These are phyloP conservation scores for Saccharomyces paradoxus DNA, from an alignment of 805 yeast species.

Conservation along the genomic window DNA sequence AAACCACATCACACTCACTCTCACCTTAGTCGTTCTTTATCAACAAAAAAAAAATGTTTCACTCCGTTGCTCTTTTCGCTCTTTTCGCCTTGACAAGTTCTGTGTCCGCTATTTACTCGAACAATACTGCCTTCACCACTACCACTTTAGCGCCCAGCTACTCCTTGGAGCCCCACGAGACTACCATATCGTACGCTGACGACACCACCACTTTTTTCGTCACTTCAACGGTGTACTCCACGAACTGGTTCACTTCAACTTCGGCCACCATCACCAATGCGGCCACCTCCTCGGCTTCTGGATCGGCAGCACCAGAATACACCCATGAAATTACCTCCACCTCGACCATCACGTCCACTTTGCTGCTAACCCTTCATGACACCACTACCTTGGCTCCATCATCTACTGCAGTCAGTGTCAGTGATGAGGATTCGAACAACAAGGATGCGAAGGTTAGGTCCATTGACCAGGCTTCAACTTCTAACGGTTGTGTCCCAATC, in stretches of 20 bases:
- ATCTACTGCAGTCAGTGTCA: background rate
- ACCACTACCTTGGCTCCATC: background rate
- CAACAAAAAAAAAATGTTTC: background rate
- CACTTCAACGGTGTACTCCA: conserved; percentile 18
- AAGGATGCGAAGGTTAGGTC: background rate
- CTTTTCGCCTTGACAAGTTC: conserved; percentile 3
- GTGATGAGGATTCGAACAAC: background rate
- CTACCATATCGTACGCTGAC: conserved; percentile 16
- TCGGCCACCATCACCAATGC: background rate
- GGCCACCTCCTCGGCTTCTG: background rate
- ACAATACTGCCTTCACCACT: conserved; percentile 8
- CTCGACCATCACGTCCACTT: conserved; percentile 17
- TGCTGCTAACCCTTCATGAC: conserved; percentile 2
- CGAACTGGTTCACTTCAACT: conserved; percentile 14
- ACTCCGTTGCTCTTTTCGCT: background rate
- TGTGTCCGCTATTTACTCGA: conserved; percentile 15
- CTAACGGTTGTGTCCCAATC: conserved; percentile 12
- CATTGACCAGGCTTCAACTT: background rate
- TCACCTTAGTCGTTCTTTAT: conserved; percentile 7
- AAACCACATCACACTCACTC: background rate
- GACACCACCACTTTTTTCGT: conserved; percentile 21
- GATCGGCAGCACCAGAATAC: background rate
- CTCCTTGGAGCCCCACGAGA: conserved; percentile 12
- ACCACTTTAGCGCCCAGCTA: conserved; percentile 17
- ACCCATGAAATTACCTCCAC: conserved; percentile 2